A percentile compares a stretch with the other conserved stretches of the same genome.
phyloP scores from a whole-genome alignment of 2,329 filamentous ascomycete genomes.

The Aspergillus awamori region DNA sequence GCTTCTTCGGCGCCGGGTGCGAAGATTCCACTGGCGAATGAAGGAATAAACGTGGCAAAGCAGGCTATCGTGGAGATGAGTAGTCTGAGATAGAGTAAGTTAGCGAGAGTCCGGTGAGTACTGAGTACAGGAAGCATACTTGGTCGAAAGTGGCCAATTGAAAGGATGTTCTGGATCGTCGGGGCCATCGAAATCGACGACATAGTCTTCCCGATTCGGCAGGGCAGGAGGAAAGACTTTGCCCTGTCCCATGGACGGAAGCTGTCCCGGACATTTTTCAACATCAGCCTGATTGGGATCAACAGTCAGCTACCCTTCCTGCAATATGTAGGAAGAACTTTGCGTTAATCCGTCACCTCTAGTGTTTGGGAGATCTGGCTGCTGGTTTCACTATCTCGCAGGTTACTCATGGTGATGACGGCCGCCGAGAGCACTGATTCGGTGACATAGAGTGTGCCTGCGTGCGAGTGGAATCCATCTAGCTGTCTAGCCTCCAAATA shows the following conservation, averaged over 20 bases:
- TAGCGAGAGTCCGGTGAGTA: not conserved
- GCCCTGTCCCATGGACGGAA: slow-evolving; percentile 30
- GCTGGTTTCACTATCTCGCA: not conserved
- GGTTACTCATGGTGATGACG: not conserved
- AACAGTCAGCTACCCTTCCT: not conserved
- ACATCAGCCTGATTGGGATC: not conserved
- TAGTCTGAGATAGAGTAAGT: slow-evolving; percentile 15
- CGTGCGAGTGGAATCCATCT: too few relatives aligned
- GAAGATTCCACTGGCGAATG: slow-evolving; percentile 64
- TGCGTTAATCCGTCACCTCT: not conserved
- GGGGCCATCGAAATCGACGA: slow-evolving; percentile 55
- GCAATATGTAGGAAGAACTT: not conserved
- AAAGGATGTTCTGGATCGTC: slow-evolving; percentile 55
- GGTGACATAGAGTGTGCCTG: too few relatives aligned
- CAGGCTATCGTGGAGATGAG: slow-evolving; percentile 28
- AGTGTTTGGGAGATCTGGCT: not conserved
- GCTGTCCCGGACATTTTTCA: not conserved
- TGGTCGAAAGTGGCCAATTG: slow-evolving; percentile 54
- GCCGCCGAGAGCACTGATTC: too few relatives aligned
- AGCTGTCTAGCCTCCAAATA: too few relatives aligned
- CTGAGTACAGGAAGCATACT: slow-evolving; percentile 33
- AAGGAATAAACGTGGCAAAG: slow-evolving; percentile 54
- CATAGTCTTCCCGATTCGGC: slow-evolving; percentile 53
- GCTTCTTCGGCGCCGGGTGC: slow-evolving; percentile 63
- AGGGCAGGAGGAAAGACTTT: slow-evolving; percentile 53